Evolutionary conservation across 2,329 filamentous ascomycete species (phyloP), one percentile per base, ranked within the genome.

Genomic region (Aspergillus pseudoviridinutans): DNA sequence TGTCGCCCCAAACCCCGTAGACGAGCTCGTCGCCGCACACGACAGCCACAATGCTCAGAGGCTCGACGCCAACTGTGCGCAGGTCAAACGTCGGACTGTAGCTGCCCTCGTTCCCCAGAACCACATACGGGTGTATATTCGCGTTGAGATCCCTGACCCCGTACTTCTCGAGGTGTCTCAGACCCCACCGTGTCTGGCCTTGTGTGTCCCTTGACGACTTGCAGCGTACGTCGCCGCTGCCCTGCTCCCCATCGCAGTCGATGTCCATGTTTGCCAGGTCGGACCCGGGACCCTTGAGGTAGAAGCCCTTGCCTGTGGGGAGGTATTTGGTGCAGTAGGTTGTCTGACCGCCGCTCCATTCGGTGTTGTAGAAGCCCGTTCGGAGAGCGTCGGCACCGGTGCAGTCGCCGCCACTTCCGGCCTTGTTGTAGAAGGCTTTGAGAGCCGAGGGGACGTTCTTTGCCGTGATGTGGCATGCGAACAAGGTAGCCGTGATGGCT

Each of bases 41-140:
- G 2, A 59, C 54, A 3, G 58, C 58, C 20, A 57, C 58, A 5
- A 57, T 41, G 24, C 54, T 54, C 10, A 59, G 49, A 7, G 58
- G 54, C 8, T 53, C n/a, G 7, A 59, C 29, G 29, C 51, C 51
- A 7, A 41, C 46, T 1, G 17, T 20, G 3, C 29, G 54, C 5
- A 55, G 58, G 9, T 57, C 50, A 29, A 59, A 59, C 8, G 51
- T 53, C 10, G 51, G 38, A 3, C 41, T 35, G 27, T 50, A 49
- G n/a, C 49, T 17, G 3, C 53, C 62, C 22, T 58, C 53, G 38
- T 67, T 68, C 4, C 66, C 66, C 4, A 68, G 60, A 4, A 68
- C 66, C n/a, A 68, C 64, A 29, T 66, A 68, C 10, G 61, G 58
- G 41, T 66, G 64, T 38, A 64, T 60, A 49, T 66, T 63, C 12